A percentile compares a stretch with the other conserved stretches of the same genome.
phyloP scores from a whole-genome alignment of 305 asterid species.

The Fraxinus floribunda region DNA sequence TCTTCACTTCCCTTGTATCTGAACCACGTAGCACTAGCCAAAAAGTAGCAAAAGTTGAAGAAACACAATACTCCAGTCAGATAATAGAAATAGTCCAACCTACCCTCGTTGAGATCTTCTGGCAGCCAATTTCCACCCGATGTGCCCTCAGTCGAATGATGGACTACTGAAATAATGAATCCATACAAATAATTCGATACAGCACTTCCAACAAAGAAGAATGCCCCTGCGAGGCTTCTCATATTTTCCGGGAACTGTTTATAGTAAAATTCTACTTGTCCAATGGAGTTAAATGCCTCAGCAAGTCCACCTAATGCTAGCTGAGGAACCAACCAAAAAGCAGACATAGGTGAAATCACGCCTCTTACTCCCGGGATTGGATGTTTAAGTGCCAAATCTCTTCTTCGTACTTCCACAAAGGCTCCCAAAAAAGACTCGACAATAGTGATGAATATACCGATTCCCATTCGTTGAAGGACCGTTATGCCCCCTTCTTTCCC shows the following conservation, averaged over 20 bases:
- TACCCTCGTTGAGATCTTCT: conserved; percentile 57
- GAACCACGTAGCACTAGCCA: conserved; percentile 45
- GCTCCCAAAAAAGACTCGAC: conserved; percentile 40
- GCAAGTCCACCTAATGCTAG: conserved; percentile 47
- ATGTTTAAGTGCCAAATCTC: conserved; percentile 25
- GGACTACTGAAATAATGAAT: conserved; percentile 45
- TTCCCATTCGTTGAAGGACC: conserved; percentile 53
- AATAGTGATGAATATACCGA: conserved; percentile 44
- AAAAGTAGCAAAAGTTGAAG: conserved; percentile 45
- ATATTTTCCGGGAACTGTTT: conserved; percentile 61
- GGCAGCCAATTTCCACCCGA: conserved; percentile 50
- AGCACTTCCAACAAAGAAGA: conserved; percentile 45
- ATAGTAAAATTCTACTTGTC: conserved; percentile 46
- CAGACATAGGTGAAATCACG: conserved; percentile 46
- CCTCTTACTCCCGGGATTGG: conserved; percentile 19
- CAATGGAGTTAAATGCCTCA: conserved; percentile 46
- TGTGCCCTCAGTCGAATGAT: conserved; percentile 23
- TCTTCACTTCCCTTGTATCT: conserved; percentile 43
- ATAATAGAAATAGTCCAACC: conserved; percentile 49
- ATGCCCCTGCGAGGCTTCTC: conserved; percentile 52
- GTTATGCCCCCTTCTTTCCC: conserved; percentile 44
- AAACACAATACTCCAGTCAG: conserved; percentile 34
- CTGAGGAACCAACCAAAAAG: conserved; percentile 52
- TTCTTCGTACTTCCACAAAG: conserved; percentile 38
- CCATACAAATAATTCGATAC: conserved; percentile 40